Evolutionary conservation across 306 rosid species (phyloP).

Genomic region (Mucuna pruriens): DNA sequence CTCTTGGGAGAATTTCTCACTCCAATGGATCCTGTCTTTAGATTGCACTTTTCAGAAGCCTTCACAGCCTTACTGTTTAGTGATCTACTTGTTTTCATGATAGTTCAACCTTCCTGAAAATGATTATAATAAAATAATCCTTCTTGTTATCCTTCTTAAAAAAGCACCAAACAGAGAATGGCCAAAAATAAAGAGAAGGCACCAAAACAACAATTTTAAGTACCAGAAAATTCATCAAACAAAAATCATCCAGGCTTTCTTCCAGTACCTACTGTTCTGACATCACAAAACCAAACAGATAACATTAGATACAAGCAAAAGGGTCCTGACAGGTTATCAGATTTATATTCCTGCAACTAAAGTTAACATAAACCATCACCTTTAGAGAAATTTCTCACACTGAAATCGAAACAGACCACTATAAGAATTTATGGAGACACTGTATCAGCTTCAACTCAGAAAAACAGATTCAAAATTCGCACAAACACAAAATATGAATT

Average conservation of each 20-base stretch:
- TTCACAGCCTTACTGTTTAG: constrained; percentile 42
- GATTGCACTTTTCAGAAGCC: constrained; percentile 45
- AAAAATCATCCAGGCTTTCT: constrained; percentile 13
- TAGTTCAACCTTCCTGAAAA: constrained; percentile 44
- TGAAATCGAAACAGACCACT: constrained; percentile 4
- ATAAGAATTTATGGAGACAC: neutral
- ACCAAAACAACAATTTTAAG: constrained; percentile 7
- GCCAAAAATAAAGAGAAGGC: constrained; percentile 10
- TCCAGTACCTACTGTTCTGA: neutral
- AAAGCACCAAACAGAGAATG: neutral
- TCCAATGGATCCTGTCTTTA: constrained; percentile 35
- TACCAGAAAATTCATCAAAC: constrained; percentile 15
- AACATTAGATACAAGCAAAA: neutral
- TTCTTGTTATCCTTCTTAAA: constrained; percentile 2
- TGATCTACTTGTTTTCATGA: constrained; percentile 51
- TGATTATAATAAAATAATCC: constrained; percentile 1
- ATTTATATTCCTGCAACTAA: neutral
- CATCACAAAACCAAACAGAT: neutral
- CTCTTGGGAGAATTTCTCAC: constrained; percentile 48
- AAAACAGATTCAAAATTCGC: constrained; percentile 7
- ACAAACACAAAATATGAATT: neutral
- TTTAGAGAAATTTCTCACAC: neutral
- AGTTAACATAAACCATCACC: neutral
- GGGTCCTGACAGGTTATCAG: neutral
- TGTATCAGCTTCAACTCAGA: neutral